Base-by-base conservation (phyloP, 2,329 filamentous ascomycete species). In the Zymoseptoria brevis region DNA sequence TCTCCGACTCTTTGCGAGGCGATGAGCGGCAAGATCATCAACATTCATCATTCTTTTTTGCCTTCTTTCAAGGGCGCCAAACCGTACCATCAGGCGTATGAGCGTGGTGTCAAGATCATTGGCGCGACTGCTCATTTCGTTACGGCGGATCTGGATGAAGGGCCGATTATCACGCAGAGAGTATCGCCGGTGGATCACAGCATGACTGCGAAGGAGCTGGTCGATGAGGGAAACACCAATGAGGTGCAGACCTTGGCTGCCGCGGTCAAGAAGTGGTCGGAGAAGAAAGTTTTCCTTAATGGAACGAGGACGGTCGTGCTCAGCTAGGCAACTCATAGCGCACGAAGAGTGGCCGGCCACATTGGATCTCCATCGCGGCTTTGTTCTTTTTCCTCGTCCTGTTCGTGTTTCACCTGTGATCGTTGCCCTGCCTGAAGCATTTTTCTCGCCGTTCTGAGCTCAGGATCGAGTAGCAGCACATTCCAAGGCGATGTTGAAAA, bases 11-110 rank as follows among this genome's bases (percentile, higher is more conserved):
- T 94, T 49, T 94, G 89, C 77, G 76, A 81, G 59, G 88, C 84
- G 68, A 92, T 94, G 88, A 87, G 85, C 55, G 89, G 89, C 60
- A 86, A 85, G 72, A 94, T 94, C 77, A 93, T 94, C 86, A 94
- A 94, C 77, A 93, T 94, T 75, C 89, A 94, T 77, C 89, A 94
- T 77, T 87, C 83, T 66, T 94, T 94, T 83, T 74, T 94, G 80
- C 89, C 89, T 0, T 87, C 83, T 8, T 94, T 94, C 83, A 94
- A 94, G 81, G 89, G 89, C 62, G 89, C 89, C 29, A 90, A 90
- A 76, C 89, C 89, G 2, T 94, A 94, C 75, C 89, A 93, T 75
- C 89, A 94, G 79, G 89, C 89, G 7, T 92, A 88, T 71, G 89
- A 93, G 64, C 83, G 89, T 26, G 89, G 89, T 61, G 89, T 94